Conservation (phyloP, 805 yeast species). For the Lipomyces chichibuensis region DNA sequence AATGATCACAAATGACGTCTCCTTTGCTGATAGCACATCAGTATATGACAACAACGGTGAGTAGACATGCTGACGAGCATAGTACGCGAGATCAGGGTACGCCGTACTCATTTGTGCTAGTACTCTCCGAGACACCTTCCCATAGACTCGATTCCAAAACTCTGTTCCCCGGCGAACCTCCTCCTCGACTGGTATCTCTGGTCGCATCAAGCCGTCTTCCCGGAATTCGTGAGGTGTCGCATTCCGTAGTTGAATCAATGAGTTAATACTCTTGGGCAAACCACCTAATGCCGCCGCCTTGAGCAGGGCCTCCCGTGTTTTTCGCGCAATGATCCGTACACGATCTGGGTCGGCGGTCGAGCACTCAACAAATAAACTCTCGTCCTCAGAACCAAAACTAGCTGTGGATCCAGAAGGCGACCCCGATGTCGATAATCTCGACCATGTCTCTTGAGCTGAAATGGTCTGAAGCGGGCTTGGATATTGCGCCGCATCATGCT, state of each 20-base stretch:
- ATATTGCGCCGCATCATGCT: constrained; percentile 22
- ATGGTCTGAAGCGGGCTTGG: not conserved
- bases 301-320: constrained; percentile 74
- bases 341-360: constrained; percentile 25
- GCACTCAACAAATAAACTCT: constrained; percentile 18
- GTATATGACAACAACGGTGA: constrained; percentile 74
- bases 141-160: constrained; percentile 76
- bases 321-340: constrained; percentile 50
- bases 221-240: constrained; percentile 62
- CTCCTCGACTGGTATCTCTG: constrained; percentile 7
- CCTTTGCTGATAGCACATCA: constrained; percentile 62
- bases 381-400: constrained; percentile 30
- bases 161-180: constrained; percentile 54
- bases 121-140: constrained; percentile 71
- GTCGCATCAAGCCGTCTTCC: constrained; percentile 38
- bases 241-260: constrained; percentile 64
- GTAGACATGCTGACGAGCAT: constrained; percentile 71
- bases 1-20: constrained; percentile 75
- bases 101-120: constrained; percentile 67
- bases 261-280: constrained; percentile 80
- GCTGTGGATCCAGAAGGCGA: constrained; percentile 6
- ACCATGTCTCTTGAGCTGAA: not conserved
- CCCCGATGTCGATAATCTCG: not conserved
- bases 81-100: constrained; percentile 84
- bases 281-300: constrained; percentile 82